phyloP scores from a whole-genome alignment of 306 rosid genomes.

The Purshia tridentata region DNA sequence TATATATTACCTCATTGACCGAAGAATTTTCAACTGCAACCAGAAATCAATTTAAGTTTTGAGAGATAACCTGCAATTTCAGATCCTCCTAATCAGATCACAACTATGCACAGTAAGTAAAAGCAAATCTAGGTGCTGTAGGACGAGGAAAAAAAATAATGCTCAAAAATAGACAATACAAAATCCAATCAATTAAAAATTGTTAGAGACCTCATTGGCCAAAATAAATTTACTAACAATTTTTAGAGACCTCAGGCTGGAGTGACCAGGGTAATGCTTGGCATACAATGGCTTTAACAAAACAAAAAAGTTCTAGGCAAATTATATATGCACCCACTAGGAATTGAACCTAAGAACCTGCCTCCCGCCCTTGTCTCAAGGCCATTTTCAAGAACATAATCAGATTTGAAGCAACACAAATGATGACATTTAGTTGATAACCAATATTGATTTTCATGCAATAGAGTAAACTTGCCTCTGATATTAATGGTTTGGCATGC shows the following conservation, averaged over 20 bases:
- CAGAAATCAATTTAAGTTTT: background rate
- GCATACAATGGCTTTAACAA: background rate
- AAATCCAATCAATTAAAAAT: background rate
- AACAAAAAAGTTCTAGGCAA: background rate
- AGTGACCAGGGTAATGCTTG: background rate
- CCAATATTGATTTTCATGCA: background rate
- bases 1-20: background rate
- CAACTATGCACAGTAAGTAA: background rate
- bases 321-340: background rate
- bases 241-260: background rate
- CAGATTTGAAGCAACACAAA: background rate
- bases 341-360: background rate
- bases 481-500: conserved; percentile 78
- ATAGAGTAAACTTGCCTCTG: conserved; percentile 49
- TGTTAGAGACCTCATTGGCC: background rate
- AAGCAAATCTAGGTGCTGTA: background rate
- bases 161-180: background rate
- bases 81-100: background rate
- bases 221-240: too few species aligned
- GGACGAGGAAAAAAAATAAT: background rate
- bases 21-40: background rate
- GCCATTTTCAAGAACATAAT: background rate
- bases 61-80: conserved; percentile 15
- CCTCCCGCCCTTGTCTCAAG: background rate
- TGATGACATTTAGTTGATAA: background rate